phyloP scores from a whole-genome alignment of 768 basidiomycete genomes.

The Melanogaster broomeanus region DNA sequence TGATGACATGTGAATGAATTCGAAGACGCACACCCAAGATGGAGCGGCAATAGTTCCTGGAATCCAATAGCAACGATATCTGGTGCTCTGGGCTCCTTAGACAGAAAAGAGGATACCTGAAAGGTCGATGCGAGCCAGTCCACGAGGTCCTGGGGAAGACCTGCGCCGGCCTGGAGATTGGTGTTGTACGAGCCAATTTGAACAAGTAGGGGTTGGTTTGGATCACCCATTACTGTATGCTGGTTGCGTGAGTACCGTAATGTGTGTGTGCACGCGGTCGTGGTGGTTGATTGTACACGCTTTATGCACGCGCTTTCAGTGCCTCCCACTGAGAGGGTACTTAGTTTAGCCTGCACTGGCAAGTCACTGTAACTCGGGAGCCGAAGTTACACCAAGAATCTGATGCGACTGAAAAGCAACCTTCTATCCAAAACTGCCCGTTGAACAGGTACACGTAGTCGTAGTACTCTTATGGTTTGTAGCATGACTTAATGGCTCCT shows the following conservation, averaged over 20 bases:
- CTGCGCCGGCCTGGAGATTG: constrained; percentile 75
- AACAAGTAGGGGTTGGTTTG: constrained; percentile 50
- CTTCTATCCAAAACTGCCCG: no score
- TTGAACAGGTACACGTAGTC: no score
- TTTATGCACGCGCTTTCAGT: no score
- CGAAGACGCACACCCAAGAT: constrained; percentile 73
- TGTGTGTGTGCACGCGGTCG: no score
- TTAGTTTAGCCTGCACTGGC: no score
- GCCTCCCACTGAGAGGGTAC: no score
- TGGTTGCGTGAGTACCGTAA: background rate
- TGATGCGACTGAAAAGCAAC: no score
- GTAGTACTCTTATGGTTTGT: no score
- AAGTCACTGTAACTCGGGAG: no score
- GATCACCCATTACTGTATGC: constrained; percentile 15
- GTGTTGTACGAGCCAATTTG: constrained; percentile 92
- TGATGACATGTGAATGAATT: background rate
- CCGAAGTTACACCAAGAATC: no score
- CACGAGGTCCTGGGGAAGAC: constrained; percentile 82
- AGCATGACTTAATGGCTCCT: no score
- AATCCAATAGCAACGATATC: constrained; percentile 91
- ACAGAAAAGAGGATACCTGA: constrained; percentile 71
- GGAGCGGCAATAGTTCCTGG: constrained; percentile 89
- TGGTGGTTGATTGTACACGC: no score
- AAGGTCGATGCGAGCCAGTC: constrained; percentile 90
- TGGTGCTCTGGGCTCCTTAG: constrained; percentile 63